Base-by-base conservation (phyloP, 768 basidiomycete genomes). In the Tricholoma hemisulphureum region DNA sequence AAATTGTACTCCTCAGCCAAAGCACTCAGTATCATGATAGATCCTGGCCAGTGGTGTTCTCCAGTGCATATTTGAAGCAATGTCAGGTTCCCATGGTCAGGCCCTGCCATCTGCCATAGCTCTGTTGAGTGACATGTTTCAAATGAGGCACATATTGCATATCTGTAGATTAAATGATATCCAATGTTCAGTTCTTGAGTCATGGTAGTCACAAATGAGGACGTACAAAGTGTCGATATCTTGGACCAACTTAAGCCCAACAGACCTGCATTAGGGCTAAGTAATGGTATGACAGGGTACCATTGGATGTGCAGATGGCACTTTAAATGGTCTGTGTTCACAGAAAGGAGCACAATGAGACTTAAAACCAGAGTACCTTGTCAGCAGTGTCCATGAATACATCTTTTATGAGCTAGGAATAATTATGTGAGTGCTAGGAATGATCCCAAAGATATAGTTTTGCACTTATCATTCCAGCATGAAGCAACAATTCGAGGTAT, bases 21-120 rank as follows among this genome's bases (percentile, higher is more conserved):
- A 99, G 76, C 9, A 99, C 94, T 11, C 94, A 81, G 71, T 99
- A 99, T n/a, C n/a, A n/a, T n/a, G n/a, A n/a, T 11, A 99, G 78
- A 69, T 99, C 97, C 73, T 98, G 97, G 1, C 97, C 97, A 0
- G 95, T 98, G 2, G 97, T 98, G 67, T 98, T 98, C 72, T 98
- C 95, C 43, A 98, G 80, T 6, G 97, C 95, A 65, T 98, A 98
- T 72, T 98, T 99, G 96, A 51, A 99, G 82, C 4, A 98, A 78
- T 28, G 89, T 93, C 29, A 98, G 77, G 65, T 88, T 92, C 71
- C 98, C 96, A 71, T 98, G 98, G 68, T 98, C 96, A 9, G 97
- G 96, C n/a, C n/a, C n/a, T 8, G 97, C 97, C 96, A 98, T 98
- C 95, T 98, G 63, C 23, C 39, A 9, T 20, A 54, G 63, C 23